These are phyloP conservation scores for Fusarium avenaceum DNA, from an alignment of 2,329 filamentous ascomycete genomes.

Conservation along the genomic window DNA sequence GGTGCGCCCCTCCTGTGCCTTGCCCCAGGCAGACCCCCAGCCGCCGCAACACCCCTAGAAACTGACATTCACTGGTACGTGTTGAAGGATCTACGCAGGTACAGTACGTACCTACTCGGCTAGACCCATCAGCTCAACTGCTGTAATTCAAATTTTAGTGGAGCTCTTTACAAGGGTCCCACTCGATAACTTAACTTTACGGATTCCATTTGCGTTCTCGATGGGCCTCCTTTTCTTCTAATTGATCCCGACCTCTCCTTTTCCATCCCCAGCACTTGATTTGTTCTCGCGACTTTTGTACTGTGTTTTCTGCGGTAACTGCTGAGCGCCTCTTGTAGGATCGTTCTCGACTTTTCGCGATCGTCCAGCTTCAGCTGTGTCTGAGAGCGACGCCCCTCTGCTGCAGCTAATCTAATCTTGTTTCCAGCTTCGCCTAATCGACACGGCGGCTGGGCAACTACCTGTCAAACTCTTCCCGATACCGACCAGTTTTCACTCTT, in stretches of 20 bases:
- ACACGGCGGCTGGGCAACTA: slow-evolving; percentile 33
- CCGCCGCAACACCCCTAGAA: slow-evolving; percentile 28
- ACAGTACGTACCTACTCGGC: slow-evolving; percentile 33
- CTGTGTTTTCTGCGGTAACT: background rate
- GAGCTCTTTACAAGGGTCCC: slow-evolving; percentile 39
- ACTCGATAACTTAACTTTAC: slow-evolving; percentile 28
- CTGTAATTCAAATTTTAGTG: slow-evolving; percentile 42
- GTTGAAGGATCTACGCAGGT: slow-evolving; percentile 21
- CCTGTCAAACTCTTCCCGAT: slow-evolving; percentile 15
- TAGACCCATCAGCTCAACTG: slow-evolving; percentile 26
- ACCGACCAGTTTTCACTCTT: slow-evolving; percentile 35
- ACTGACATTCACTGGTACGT: slow-evolving; percentile 10
- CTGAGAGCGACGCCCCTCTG: slow-evolving; percentile 37
- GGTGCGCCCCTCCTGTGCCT: slow-evolving; percentile 34
- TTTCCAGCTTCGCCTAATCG: slow-evolving; percentile 8
- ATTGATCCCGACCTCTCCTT: slow-evolving; percentile 43
- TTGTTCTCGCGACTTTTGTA: slow-evolving; percentile 17
- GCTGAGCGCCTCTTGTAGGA: slow-evolving; percentile 13
- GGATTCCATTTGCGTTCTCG: slow-evolving; percentile 26
- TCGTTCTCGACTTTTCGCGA: slow-evolving; percentile 19
- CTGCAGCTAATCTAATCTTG: slow-evolving; percentile 31
- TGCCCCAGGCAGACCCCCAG: slow-evolving; percentile 16
- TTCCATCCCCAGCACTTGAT: slow-evolving; percentile 26
- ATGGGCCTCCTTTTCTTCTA: slow-evolving; percentile 49
- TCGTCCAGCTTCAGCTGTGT: slow-evolving; percentile 20